Evolutionary conservation across 805 yeast genomes (phyloP), one percentile per base, ranked within the genome.

Genomic region (Yarrowia sp.): DNA sequence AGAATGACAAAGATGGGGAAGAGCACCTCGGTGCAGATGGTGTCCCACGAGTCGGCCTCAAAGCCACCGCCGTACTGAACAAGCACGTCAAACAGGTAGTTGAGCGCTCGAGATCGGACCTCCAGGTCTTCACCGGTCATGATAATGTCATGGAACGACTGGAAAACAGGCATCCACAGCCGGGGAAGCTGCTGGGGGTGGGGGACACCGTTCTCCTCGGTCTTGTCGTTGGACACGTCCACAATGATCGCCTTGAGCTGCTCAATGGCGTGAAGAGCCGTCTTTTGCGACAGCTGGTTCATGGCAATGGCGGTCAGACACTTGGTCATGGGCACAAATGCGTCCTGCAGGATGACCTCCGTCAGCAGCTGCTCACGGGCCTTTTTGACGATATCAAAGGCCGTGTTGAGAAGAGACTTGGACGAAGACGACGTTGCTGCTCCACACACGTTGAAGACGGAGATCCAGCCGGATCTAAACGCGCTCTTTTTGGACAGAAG

Each of bases 71-170:
- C 99, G 74, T 89, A 87, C 68, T 87, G 87, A 66, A 87, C 88
- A 68, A 95, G 79, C 3, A 91, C 84, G 71, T 91, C 95, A 78
- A 95, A 96, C 80, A 94, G 82, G 73, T 84, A 87, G 70, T 87
- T 89, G 74, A 95, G 81, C 0, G 98, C 97, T 67, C 91, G 83
- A 0, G 98, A 90, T 73, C 99, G 85, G 3, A 93, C 97, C 77
- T 95, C 99, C 61, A 95, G 80, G 77, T 95, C 99, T 68, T 89
- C 92, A 4, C 97, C 97, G 0, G 88, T 87, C 96, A 93, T 91
- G 39, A 93, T 91, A 9, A 94, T 89, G 70, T 91, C 92, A 74
- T 92, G 91, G 78, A 92, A 90, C 14, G 96, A 90, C 70, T 83
- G 86, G 70, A 95, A 78, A n/a, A 94, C 82, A 2, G 97, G 97